Conservation (phyloP, 257 asterid genomes). For the Cynanchum wilfordii region DNA sequence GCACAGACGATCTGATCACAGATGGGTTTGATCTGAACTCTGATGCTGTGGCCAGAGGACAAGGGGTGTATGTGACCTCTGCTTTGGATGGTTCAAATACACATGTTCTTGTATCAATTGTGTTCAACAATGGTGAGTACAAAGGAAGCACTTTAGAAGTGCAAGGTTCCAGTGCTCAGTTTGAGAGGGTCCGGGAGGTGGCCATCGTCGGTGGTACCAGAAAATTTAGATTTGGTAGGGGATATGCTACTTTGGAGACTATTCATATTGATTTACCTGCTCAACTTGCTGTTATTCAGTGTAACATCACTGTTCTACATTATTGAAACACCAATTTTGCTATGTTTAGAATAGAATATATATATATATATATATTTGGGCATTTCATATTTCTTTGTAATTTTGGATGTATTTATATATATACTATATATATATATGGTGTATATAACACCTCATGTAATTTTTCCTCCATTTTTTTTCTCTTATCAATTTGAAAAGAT, state of each 20-base stretch:
- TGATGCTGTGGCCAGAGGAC: neutral
- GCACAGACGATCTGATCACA: constrained; percentile 2
- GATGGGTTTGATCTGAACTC: neutral
- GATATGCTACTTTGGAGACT: constrained; percentile 8
- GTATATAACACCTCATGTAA: no score
- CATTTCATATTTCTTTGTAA: no score
- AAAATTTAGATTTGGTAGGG: constrained; percentile 5
- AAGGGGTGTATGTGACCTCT: constrained; percentile 4
- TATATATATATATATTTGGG: no score
- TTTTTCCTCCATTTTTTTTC: no score
- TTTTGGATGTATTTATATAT: no score
- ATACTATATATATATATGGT: no score
- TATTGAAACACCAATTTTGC: neutral
- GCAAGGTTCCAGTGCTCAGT: constrained; percentile 4
- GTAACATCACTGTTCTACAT: constrained; percentile 6
- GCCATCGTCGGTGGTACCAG: constrained; percentile 8
- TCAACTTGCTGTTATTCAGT: constrained; percentile 12
- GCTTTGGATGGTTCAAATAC: constrained; percentile 8
- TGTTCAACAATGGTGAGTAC: constrained; percentile 1
- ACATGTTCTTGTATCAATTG: neutral
- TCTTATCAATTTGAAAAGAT: no score
- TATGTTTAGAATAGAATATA: no score
- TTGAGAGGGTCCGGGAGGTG: constrained; percentile 5
- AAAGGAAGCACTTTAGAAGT: constrained; percentile 6
- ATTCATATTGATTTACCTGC: constrained; percentile 2